Base-by-base conservation (phyloP, 352 stramenopile genomes). In the Globisporangium heterothallicum region DNA sequence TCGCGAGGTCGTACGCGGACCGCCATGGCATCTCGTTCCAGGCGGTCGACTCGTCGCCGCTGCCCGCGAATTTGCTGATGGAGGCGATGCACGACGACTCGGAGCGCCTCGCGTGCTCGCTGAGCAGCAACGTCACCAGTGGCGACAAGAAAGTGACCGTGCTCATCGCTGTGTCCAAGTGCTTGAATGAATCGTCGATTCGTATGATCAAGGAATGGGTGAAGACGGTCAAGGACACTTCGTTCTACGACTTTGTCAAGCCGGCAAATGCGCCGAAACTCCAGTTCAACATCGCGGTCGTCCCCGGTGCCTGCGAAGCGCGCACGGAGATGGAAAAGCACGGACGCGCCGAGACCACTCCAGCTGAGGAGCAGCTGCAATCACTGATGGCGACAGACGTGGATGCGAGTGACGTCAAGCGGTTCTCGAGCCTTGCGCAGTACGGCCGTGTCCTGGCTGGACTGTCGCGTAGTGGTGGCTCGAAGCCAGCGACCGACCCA, bases 161-260 rank as follows among this genome's bases (percentile, higher is more conserved):
- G 21, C 53, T 86, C 19, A 49, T 86, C 29, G 74, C 64, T 6
- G 70, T 86, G 46, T 84, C 74, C 47, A 82, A 84, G 53, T 86
- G 77, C 29, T 40, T 86, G 10, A 68, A 66, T 29, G 29, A 75
- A 24, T 48, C 54, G 24, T 51, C 63, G 22, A 29, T 88, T 13
- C 47, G 35, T 4, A 50, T 64, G 13, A 67, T 86, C 16, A 58
- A 80, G 12, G 54, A 72, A 13, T 88, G 77, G 77, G 59, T 88
- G 19, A 52, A 30, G 12, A 10, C 43, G 54, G 18, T 57, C 32
- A 47, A 35, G 24, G 59, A 69, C 46, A 55, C 56, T 27, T 54
- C 54, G 41, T 4, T 56, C 13, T 47, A 64, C 29, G n/a, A 55
- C 27, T 42, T 58, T n/a, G 42, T 36, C 2, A 46, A 61, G n/a